These are phyloP conservation scores for Microdochium nivale DNA, from an alignment of 2,329 filamentous ascomycete genomes.

Conservation along the genomic window DNA sequence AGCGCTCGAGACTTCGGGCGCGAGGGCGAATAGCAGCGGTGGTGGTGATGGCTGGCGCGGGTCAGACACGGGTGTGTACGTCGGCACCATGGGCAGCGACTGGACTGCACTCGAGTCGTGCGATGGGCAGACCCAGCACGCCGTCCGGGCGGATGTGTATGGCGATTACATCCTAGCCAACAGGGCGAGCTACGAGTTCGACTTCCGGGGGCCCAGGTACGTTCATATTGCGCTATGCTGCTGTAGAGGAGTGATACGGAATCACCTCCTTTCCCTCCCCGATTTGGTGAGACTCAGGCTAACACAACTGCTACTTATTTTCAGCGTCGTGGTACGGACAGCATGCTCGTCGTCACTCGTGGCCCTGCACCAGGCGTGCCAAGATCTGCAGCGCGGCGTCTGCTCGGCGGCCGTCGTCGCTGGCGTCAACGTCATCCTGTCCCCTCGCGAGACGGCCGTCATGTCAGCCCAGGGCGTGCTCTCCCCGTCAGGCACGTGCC, in stretches of 20 bases:
- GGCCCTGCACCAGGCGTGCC: slow-evolving; percentile 26
- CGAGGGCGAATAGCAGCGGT: too few relatives aligned
- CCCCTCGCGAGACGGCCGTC: slow-evolving; percentile 11
- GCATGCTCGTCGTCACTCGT: slow-evolving; percentile 29
- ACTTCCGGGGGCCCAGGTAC: too few relatives aligned
- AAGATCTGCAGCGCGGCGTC: slow-evolving; percentile 15
- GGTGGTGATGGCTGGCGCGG: too few relatives aligned
- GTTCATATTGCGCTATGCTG: background rate
- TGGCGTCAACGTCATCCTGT: slow-evolving; percentile 14
- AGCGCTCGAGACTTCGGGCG: background rate
- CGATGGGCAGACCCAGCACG: too few relatives aligned
- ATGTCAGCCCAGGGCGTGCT: slow-evolving; percentile 6
- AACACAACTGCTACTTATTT: too few relatives aligned
- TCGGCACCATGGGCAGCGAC: background rate
- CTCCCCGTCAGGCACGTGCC: slow-evolving; percentile 10
- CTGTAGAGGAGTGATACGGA: too few relatives aligned
- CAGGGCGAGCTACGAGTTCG: too few relatives aligned
- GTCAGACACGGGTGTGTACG: background rate
- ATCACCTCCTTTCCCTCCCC: too few relatives aligned
- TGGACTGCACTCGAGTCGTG: too few relatives aligned
- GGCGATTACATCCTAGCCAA: too few relatives aligned
- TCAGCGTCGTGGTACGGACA: slow-evolving; percentile 26
- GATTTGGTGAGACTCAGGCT: too few relatives aligned
- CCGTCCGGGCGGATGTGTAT: too few relatives aligned
- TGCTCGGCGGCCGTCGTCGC: slow-evolving; percentile 23